Conservation (phyloP, 306 rosid genomes). For the Medicago truncatula region MtrunA17r5.0-ANR NC_053049.1:31257001-31257500, state of each 20-base stretch:
- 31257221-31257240: neutral
- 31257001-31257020: neutral
- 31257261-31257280: neutral
- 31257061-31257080: neutral
- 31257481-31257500: too few relatives aligned
- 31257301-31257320: neutral
- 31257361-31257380: neutral
- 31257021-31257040: neutral
- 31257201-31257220: neutral
- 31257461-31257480: too few relatives aligned
- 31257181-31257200: neutral
- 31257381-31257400: neutral
- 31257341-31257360: neutral
- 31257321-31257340: neutral
- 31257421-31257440: neutral
- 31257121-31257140: neutral
- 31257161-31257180: neutral
- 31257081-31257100: neutral
- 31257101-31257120: neutral
- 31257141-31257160: neutral
- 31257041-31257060: neutral
- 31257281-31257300: neutral
- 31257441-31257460: neutral
- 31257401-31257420: neutral
- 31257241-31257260: neutral